These are phyloP conservation scores for Boletellus deceptivus DNA, from an alignment of 1,284 basidiomycete genomes.

Conservation along the genomic window DNA sequence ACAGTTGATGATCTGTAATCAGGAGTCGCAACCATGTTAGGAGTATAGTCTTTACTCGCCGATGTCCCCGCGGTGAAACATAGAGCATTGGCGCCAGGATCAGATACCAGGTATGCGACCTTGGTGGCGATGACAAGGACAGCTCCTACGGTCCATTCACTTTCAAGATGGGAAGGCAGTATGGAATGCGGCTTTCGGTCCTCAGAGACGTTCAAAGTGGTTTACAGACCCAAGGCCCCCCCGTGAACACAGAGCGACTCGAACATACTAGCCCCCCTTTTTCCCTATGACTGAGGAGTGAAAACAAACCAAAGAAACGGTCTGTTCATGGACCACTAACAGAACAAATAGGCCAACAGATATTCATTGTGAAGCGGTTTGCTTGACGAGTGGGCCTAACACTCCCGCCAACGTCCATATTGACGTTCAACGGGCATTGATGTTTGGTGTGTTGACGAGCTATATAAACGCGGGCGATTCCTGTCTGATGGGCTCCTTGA, in stretches of 20 bases:
- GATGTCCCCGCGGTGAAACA: conserved; percentile 12
- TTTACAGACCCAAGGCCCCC: conserved; percentile 45
- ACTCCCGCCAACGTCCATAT: no score
- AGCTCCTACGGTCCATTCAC: conserved; percentile 59
- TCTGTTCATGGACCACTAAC: no score
- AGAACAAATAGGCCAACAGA: no score
- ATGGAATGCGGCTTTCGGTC: no score
- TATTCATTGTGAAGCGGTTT: no score
- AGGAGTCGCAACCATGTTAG: conserved; percentile 37
- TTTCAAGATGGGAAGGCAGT: conserved; percentile 25
- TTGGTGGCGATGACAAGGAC: conserved; percentile 51
- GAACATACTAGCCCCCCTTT: conserved; percentile 38
- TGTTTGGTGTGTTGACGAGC: no score
- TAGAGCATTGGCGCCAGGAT: conserved; percentile 26
- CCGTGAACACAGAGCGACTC: conserved; percentile 47
- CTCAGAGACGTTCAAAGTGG: conserved; percentile 28
- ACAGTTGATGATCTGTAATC: conserved; percentile 41
- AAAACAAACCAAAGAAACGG: no score
- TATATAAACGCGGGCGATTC: no score
- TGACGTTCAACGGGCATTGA: no score
- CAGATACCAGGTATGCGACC: conserved; percentile 59
- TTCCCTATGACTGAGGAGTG: no score
- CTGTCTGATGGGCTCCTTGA: no score
- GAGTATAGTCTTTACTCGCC: conserved; percentile 14
- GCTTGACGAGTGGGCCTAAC: no score